Evolutionary conservation across 345 rosid genomes (phyloP).

Genomic region (Arabidopsis suecica): DNA sequence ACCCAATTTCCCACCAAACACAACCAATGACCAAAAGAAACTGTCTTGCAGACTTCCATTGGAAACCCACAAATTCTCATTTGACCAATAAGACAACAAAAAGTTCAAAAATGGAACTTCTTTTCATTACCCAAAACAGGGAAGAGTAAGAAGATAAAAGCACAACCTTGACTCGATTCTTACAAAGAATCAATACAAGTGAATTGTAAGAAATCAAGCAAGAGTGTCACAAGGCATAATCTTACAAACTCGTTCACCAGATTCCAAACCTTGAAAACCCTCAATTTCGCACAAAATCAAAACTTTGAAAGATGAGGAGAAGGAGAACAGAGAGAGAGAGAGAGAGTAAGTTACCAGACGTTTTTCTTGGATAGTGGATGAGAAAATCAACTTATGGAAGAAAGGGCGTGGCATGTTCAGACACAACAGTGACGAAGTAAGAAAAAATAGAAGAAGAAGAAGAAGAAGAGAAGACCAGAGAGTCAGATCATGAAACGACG

Average conservation of each 20-base stretch:
- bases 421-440: conserved; percentile 35
- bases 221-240: not conserved
- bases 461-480: conserved; percentile 23
- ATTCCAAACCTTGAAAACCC: conserved; percentile 9
- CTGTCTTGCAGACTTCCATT: not conserved
- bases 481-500: conserved; percentile 59
- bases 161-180: conserved; percentile 21
- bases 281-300: conserved; percentile 29
- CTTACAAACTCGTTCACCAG: not conserved
- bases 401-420: conserved; percentile 72
- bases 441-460: not conserved
- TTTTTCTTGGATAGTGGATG: conserved; percentile 66
- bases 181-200: conserved; percentile 13
- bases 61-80: not conserved
- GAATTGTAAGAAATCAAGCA: conserved; percentile 3
- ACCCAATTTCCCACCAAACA: conserved; percentile 8
- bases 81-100: not conserved
- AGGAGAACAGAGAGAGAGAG: not conserved
- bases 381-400: conserved; percentile 76
- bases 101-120: conserved; percentile 18
- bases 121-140: conserved; percentile 15
- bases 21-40: conserved; percentile 22
- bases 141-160: not conserved
- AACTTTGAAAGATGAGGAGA: conserved; percentile 8
- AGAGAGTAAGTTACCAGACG: conserved; percentile 56